These are phyloP conservation scores for Globisporangium radiosum DNA, from an alignment of 352 stramenopile genomes.

Conservation along the genomic window DNA sequence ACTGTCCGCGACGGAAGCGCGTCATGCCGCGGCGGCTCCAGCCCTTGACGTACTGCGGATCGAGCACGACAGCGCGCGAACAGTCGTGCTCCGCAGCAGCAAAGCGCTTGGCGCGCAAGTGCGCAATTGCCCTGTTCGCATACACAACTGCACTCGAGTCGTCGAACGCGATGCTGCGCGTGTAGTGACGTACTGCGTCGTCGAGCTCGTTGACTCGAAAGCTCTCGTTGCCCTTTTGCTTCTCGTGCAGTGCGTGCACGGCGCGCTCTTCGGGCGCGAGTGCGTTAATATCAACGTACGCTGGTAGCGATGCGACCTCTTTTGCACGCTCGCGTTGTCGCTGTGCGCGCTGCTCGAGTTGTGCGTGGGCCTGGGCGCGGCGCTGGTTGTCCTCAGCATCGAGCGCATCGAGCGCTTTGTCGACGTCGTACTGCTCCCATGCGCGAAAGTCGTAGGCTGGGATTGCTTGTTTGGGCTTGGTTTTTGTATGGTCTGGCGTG, in stretches of 20 bases:
- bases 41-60: slow-evolving; percentile 85
- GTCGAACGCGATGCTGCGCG: slow-evolving; percentile 80
- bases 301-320: slow-evolving; percentile 51
- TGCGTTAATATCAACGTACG: slow-evolving; percentile 47
- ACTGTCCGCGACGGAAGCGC: slow-evolving; percentile 82
- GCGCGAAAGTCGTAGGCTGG: slow-evolving; percentile 87
- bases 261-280: slow-evolving; percentile 43
- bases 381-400: slow-evolving; percentile 43
- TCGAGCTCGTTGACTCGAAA: slow-evolving; percentile 84
- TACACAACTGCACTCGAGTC: slow-evolving; percentile 72
- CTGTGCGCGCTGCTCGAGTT: slow-evolving; percentile 29
- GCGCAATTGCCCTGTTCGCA: slow-evolving; percentile 81
- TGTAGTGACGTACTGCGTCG: slow-evolving; percentile 85
- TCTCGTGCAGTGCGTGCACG: slow-evolving; percentile 71
- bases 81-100: slow-evolving; percentile 85
- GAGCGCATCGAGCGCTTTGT: slow-evolving; percentile 67
- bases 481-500: not conserved
- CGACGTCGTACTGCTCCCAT: slow-evolving; percentile 90
- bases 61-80: slow-evolving; percentile 58
- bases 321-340: slow-evolving; percentile 37
- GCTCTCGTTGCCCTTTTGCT: slow-evolving; percentile 93
- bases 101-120: slow-evolving; percentile 81
- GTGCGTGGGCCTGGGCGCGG: slow-evolving; percentile 26
- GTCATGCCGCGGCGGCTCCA: slow-evolving; percentile 84
- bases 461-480: slow-evolving; percentile 38